Percentiles rank a stretch among this genome's conserved stretches.
These are phyloP conservation scores for Penicillium hordei DNA, from an alignment of 2,329 filamentous ascomycete genomes.

Conservation along the genomic window DNA sequence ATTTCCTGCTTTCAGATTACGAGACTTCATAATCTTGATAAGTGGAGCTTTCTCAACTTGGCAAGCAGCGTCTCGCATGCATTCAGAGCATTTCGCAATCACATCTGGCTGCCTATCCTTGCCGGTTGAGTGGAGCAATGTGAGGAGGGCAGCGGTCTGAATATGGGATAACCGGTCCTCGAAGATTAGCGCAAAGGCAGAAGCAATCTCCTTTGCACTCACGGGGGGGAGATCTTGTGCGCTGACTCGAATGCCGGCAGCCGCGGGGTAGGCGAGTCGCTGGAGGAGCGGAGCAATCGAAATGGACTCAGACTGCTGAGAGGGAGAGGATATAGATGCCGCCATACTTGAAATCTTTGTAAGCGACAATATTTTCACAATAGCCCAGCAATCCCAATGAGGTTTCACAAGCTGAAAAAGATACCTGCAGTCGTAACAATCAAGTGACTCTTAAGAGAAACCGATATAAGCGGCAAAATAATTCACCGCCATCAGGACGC, in stretches of 20 bases:
- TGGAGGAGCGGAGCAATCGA: conserved; percentile 52
- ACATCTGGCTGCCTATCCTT: conserved; percentile 83
- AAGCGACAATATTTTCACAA: neutral
- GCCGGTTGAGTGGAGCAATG: conserved; percentile 86
- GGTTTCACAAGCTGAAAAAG: neutral
- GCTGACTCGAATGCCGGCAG: conserved; percentile 56
- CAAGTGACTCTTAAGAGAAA: conserved; percentile 17
- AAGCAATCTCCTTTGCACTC: conserved; percentile 77
- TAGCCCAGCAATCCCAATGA: neutral
- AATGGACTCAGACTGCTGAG: conserved; percentile 34
- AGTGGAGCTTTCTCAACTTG: conserved; percentile 67
- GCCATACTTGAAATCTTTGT: neutral
- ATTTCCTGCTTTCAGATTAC: conserved; percentile 64
- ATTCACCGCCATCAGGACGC: conserved; percentile 12
- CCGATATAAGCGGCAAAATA: conserved; percentile 20
- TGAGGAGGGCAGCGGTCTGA: conserved; percentile 82
- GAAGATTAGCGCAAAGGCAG: conserved; percentile 89
- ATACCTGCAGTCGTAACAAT: neutral
- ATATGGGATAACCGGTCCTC: conserved; percentile 84
- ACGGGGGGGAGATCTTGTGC: conserved; percentile 82
- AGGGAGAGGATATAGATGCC: conserved; percentile 25
- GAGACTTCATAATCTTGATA: conserved; percentile 58
- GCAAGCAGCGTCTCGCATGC: conserved; percentile 79
- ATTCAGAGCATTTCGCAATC: conserved; percentile 76
- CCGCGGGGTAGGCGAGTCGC: conserved; percentile 45